Evolutionary conservation across 208 protist species (phyloP).

Genomic region (Crithidia brevicula): DNA sequence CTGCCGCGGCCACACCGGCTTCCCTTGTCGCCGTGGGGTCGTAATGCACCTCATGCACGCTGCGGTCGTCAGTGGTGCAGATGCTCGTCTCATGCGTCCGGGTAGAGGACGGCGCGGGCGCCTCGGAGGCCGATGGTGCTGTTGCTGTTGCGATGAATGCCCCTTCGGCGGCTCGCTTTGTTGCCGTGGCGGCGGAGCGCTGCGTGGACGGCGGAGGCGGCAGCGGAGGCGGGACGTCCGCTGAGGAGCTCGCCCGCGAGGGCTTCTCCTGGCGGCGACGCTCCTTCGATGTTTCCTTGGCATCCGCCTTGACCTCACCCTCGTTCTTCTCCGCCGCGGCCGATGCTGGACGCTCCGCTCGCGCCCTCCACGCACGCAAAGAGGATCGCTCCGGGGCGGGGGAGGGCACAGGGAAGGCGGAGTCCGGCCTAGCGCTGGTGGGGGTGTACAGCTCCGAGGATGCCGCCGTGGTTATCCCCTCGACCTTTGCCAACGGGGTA

Average conservation of each 20-base stretch:
- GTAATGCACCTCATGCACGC: constrained; percentile 6
- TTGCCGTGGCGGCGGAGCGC: neutral
- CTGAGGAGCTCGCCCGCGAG: constrained; percentile 11
- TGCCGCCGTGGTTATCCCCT: neutral
- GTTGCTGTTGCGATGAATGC: neutral
- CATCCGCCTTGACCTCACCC: neutral
- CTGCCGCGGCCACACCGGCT: neutral
- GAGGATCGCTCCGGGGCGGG: neutral
- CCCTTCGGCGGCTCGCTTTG: too few species aligned
- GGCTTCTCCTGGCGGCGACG: neutral
- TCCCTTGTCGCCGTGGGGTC: constrained; percentile 7
- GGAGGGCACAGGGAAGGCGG: constrained; percentile 7
- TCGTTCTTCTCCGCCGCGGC: neutral
- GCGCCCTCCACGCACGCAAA: neutral
- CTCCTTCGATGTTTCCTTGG: too few species aligned
- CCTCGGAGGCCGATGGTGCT: neutral
- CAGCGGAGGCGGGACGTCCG: constrained; percentile 15
- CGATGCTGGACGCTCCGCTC: neutral
- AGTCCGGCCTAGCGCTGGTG: constrained; percentile 9
- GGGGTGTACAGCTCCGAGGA: constrained; percentile 10
- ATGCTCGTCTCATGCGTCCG: constrained; percentile 12
- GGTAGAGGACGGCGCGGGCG: neutral
- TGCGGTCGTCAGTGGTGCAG: constrained; percentile 6
- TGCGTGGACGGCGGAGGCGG: constrained; percentile 13
- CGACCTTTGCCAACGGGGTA: neutral